Conservation (phyloP, 169 alveolate species). For the Amoebophrya sp. region DNA sequence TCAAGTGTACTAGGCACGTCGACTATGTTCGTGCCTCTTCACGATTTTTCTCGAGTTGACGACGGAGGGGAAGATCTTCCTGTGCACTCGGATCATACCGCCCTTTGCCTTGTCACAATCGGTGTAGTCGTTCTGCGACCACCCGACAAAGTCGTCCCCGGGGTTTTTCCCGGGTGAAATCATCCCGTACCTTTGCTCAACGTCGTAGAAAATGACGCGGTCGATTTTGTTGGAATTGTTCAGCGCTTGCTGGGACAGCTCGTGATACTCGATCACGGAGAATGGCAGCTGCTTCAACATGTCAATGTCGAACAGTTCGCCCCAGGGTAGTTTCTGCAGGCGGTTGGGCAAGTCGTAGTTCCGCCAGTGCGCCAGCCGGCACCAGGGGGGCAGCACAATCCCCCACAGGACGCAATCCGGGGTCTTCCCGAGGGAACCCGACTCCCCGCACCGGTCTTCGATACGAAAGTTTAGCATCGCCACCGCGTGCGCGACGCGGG, state of each 20-base stretch:
- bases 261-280: background rate
- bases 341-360: background rate
- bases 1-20: too few relatives aligned
- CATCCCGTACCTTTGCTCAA: background rate
- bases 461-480: background rate
- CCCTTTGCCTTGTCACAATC: too few relatives aligned
- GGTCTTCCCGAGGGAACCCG: background rate
- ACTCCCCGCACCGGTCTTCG: slow-evolving; percentile 6
- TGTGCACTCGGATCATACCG: too few relatives aligned
- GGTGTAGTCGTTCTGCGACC: too few relatives aligned
- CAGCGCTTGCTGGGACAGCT: too few relatives aligned
- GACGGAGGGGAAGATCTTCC: too few relatives aligned
- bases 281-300: background rate
- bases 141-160: too few relatives aligned
- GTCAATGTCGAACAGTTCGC: background rate
- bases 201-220: background rate
- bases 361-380: background rate
- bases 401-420: slow-evolving; percentile 9
- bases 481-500: background rate
- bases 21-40: too few relatives aligned
- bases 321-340: too few relatives aligned
- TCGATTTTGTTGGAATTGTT: background rate
- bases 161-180: too few relatives aligned
- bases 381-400: background rate
- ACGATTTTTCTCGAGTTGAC: too few relatives aligned